Conservation (phyloP, 1,139 yeast genomes). For the Spathaspora jeffriesii region DNA sequence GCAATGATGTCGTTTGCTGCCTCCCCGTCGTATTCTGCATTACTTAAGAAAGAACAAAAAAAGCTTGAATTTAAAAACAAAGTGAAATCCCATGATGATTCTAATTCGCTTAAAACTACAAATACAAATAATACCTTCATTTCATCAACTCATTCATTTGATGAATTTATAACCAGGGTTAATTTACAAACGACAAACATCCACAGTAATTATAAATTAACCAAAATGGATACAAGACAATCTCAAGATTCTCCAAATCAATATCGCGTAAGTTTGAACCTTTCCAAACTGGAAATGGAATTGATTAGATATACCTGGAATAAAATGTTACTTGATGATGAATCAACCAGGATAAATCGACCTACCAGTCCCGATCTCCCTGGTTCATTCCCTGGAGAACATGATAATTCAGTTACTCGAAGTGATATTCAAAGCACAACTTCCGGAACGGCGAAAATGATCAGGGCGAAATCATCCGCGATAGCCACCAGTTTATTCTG, state of each 20-base stretch:
- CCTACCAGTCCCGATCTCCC: neutral
- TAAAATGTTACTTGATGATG: constrained; percentile 43
- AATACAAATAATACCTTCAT: neutral
- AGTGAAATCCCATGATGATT: neutral
- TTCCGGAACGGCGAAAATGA: constrained; percentile 3
- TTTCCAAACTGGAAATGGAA: constrained; percentile 36
- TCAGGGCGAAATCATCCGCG: constrained; percentile 15
- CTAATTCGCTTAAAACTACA: neutral
- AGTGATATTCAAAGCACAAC: constrained; percentile 1
- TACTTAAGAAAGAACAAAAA: neutral
- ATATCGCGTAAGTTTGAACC: constrained; percentile 28
- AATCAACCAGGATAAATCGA: neutral
- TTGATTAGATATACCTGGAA: constrained; percentile 46
- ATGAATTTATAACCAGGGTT: neutral
- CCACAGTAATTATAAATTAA: constrained; percentile 31
- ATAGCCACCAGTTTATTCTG: constrained; percentile 55
- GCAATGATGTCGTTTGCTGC: constrained; percentile 1
- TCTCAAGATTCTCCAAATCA: constrained; percentile 34
- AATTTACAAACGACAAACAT: constrained; percentile 1
- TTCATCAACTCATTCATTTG: neutral
- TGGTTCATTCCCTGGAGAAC: constrained; percentile 4
- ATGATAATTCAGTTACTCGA: neutral
- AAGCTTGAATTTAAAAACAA: neutral
- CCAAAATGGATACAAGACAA: constrained; percentile 43
- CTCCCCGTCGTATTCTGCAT: neutral